Evolutionary conservation across 2,329 filamentous ascomycete genomes (phyloP), one percentile per base, ranked within the genome.

Genomic region (Chaetothyriales sp.): DNA sequence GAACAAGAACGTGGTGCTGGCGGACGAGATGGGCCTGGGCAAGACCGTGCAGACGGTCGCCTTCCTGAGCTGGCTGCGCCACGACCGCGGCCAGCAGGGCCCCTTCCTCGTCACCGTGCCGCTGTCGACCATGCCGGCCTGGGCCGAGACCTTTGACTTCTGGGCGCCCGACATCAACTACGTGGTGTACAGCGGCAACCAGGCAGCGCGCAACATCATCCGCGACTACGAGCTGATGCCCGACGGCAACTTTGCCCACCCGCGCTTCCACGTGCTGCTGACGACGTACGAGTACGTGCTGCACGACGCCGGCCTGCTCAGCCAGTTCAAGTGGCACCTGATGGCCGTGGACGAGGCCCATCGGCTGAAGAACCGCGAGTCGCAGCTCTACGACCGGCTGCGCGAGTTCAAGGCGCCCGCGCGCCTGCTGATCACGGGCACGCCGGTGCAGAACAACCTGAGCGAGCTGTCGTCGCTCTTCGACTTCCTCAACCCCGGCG

Each of bases 221-320:
- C 82, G 85, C 40, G 87, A 97, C 46, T 83, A 95, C 62, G 92
- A 98, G 67, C 75, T 98, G 44, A 78, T 95, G 52, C 77, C 88
- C 5, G 86, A 94, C 64, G 85, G 85, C 33, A 95, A 95, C 62
- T 77, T 85, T 1, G 87, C 84, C 67, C 89, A 89, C 66, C 85
- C 86, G 56, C 95, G 94, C 66, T 98, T 98, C 75, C 92, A 98
- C 62, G 89, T 95, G n/a, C 76, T 98, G 33, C 80, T 98, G 54
- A 98, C 92, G 1, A 97, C 92, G 0, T 98, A 98, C 65, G 92
- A 98, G 68, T 97, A 94, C 66, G 92, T 95, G 52, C 76, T 95
- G 47, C 80, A 82, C 52, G 92, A 98, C 65, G 82, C 85, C 56
- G 74, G 83, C 40, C 94, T 95, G 64, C 71, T 98, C 40, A 84